These are phyloP conservation scores for Penicillium coffeae DNA, from an alignment of 495 filamentous ascomycete species.

Conservation along the genomic window DNA sequence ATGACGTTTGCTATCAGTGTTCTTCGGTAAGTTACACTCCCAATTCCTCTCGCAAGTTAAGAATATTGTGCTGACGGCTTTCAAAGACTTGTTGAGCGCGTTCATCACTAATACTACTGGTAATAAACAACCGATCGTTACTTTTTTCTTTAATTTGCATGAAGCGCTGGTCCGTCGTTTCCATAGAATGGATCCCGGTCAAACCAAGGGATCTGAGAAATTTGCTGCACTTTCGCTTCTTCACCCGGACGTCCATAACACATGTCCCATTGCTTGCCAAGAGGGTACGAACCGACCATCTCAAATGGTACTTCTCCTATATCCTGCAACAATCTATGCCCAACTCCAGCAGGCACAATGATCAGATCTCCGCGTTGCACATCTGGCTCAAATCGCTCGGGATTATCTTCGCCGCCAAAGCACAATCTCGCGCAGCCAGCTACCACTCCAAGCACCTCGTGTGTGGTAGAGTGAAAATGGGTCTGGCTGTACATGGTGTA, in stretches of 20 bases:
- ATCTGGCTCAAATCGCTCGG: slow-evolving; percentile 49
- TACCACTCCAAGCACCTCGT: slow-evolving; percentile 62
- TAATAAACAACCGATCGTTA: not conserved
- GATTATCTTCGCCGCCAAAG: slow-evolving; percentile 64
- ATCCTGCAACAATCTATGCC: slow-evolving; percentile 58
- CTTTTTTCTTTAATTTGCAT: slow-evolving; percentile 13
- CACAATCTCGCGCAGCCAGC: slow-evolving; percentile 57
- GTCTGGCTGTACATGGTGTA: slow-evolving; percentile 63
- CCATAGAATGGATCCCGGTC: slow-evolving; percentile 59
- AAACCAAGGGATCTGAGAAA: slow-evolving; percentile 53
- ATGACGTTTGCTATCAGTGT: slow-evolving; percentile 86
- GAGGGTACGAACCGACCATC: slow-evolving; percentile 67
- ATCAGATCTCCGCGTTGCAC: slow-evolving; percentile 60
- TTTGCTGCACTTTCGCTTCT: slow-evolving; percentile 44
- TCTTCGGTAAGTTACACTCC: slow-evolving; percentile 64
- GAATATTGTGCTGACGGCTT: slow-evolving; percentile 10
- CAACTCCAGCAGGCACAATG: slow-evolving; percentile 63
- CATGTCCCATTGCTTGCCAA: slow-evolving; percentile 60
- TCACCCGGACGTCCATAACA: slow-evolving; percentile 59
- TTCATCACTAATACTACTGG: slow-evolving; percentile 36
- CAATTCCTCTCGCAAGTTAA: not conserved
- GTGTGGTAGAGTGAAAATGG: slow-evolving; percentile 64
- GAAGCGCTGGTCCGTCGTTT: slow-evolving; percentile 47
- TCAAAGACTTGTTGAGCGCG: slow-evolving; percentile 64
- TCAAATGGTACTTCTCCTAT: slow-evolving; percentile 43